A percentile compares a stretch with the other conserved stretches of the same genome.
These are phyloP conservation scores for Tremella fuciformis DNA, from an alignment of 768 basidiomycete genomes.

Conservation along the genomic window DNA sequence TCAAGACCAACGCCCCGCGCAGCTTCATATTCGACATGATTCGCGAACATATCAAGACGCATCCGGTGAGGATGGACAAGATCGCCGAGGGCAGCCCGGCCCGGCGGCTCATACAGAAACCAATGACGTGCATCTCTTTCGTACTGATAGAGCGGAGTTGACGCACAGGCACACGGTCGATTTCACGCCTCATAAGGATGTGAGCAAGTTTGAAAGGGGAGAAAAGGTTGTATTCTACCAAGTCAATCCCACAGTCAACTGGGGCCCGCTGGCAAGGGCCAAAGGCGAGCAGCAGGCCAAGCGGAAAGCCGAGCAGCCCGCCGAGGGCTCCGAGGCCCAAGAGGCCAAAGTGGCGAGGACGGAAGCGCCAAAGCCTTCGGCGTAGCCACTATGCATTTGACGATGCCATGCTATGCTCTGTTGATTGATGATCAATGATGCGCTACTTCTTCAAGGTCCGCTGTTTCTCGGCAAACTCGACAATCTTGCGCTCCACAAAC, in stretches of 20 bases:
- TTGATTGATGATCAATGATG: too few species aligned
- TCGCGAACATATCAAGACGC: conserved; percentile 73
- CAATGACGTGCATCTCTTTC: conserved; percentile 60
- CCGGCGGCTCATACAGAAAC: conserved; percentile 64
- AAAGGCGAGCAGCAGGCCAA: conserved; percentile 22
- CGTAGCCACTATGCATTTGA: too few species aligned
- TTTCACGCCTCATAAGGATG: conserved; percentile 70
- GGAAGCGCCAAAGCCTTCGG: conserved; percentile 1
- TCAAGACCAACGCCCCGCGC: conserved; percentile 81
- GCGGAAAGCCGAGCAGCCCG: conserved; percentile 14
- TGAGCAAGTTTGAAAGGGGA: conserved; percentile 46
- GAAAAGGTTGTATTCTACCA: conserved; percentile 53
- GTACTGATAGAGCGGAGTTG: neutral
- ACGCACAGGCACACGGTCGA: conserved; percentile 57
- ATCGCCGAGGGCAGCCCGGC: conserved; percentile 73
- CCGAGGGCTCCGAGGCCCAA: neutral
- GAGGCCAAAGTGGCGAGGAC: conserved; percentile 11
- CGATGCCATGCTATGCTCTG: too few species aligned
- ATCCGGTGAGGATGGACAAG: conserved; percentile 82
- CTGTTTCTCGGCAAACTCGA: conserved; percentile 96
- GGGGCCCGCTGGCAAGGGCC: conserved; percentile 71
- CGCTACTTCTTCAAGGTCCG: conserved; percentile 64
- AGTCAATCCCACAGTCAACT: conserved; percentile 82
- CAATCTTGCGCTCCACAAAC: conserved; percentile 91
- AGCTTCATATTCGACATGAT: conserved; percentile 74